Evolutionary conservation across 208 protist genomes (phyloP).

Genomic region (Vickermania spadyakhi): DNA sequence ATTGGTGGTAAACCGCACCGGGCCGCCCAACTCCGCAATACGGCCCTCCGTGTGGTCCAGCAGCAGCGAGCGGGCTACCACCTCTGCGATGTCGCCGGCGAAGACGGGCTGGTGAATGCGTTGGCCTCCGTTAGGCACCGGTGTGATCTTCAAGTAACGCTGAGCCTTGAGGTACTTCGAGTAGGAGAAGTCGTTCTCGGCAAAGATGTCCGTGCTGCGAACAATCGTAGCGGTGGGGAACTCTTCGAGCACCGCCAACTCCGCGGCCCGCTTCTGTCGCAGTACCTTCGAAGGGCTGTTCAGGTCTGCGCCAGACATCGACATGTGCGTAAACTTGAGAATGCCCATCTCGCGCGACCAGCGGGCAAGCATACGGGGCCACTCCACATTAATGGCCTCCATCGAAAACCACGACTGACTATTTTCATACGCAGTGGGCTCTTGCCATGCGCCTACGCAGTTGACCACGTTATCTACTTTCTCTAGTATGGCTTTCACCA

Average conservation of each 20-base stretch:
- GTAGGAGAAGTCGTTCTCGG: slow-evolving; percentile 84
- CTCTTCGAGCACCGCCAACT: slow-evolving; percentile 84
- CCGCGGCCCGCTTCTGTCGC: slow-evolving; percentile 75
- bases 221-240: slow-evolving; percentile 89
- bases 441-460: slow-evolving; percentile 80
- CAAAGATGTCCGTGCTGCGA: slow-evolving; percentile 78
- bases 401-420: slow-evolving; percentile 89
- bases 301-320: slow-evolving; percentile 83
- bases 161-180: slow-evolving; percentile 86
- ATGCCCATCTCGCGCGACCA: slow-evolving; percentile 85
- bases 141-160: slow-evolving; percentile 74
- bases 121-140: slow-evolving; percentile 71
- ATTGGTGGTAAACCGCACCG: slow-evolving; percentile 84
- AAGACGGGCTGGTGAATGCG: slow-evolving; percentile 89
- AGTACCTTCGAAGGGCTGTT: slow-evolving; percentile 81
- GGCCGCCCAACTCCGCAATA: slow-evolving; percentile 86
- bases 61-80: slow-evolving; percentile 65
- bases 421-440: slow-evolving; percentile 79
- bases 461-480: slow-evolving; percentile 84
- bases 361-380: slow-evolving; percentile 83
- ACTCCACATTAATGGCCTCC: slow-evolving; percentile 88
- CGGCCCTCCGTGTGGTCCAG: slow-evolving; percentile 87
- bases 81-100: slow-evolving; percentile 80
- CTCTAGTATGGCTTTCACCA: slow-evolving; percentile 83
- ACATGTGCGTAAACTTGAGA: slow-evolving; percentile 79